phyloP scores from a whole-genome alignment of 768 basidiomycete species.

The Dendrothele bispora region DNA sequence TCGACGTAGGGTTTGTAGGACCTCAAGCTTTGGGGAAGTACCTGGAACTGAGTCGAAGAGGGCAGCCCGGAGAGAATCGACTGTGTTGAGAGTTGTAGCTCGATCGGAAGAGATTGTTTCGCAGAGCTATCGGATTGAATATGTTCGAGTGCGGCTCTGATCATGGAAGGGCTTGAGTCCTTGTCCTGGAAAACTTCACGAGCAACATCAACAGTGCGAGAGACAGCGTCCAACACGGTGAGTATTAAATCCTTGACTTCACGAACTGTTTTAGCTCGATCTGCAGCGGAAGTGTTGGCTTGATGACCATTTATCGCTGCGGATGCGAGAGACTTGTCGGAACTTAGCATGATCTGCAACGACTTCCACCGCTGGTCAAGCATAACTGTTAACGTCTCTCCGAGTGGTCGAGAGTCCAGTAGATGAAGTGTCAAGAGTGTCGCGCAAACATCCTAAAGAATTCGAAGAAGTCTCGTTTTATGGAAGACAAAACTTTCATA shows the following conservation, averaged over 20 bases:
- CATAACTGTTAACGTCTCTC: slow-evolving; percentile 69
- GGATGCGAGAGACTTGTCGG: slow-evolving; percentile 14
- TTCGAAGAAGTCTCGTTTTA: slow-evolving; percentile 4
- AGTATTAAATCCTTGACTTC: slow-evolving; percentile 57
- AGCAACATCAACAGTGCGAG: slow-evolving; percentile 56
- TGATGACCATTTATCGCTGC: slow-evolving; percentile 15
- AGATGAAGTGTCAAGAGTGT: slow-evolving; percentile 82
- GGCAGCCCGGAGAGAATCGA: slow-evolving; percentile 70
- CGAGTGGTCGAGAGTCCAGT: slow-evolving; percentile 82
- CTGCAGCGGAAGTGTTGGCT: too few species aligned
- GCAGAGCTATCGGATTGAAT: slow-evolving; percentile 54
- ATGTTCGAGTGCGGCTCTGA: slow-evolving; percentile 54
- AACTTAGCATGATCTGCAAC: slow-evolving; percentile 43
- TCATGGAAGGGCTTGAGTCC: slow-evolving; percentile 41
- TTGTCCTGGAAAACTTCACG: slow-evolving; percentile 55
- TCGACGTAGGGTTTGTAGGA: slow-evolving; percentile 88
- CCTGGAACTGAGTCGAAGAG: slow-evolving; percentile 78
- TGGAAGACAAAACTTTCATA: slow-evolving; percentile 5
- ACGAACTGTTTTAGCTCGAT: too few species aligned
- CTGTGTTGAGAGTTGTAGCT: slow-evolving; percentile 65
- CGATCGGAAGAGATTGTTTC: slow-evolving; percentile 39
- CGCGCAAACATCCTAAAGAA: slow-evolving; percentile 65
- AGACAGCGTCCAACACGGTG: slow-evolving; percentile 52
- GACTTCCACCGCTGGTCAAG: slow-evolving; percentile 70
- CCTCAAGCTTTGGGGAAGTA: slow-evolving; percentile 69